These are phyloP conservation scores for Pelargonium nanum DNA, from an alignment of 345 rosid genomes.

Conservation along the genomic window DNA sequence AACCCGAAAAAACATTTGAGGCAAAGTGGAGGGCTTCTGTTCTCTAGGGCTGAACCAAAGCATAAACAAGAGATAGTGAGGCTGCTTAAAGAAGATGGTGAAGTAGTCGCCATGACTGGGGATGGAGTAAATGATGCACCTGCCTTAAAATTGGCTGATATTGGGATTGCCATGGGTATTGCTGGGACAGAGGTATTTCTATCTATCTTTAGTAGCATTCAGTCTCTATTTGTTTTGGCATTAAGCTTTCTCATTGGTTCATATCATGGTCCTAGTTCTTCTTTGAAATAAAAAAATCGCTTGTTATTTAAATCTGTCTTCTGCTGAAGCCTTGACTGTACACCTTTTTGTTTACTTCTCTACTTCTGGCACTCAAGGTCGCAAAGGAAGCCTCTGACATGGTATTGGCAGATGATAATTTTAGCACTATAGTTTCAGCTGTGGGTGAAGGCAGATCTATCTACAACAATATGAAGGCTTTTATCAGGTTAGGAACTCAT, in stretches of 20 bases:
- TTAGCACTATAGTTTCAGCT: constrained; percentile 90
- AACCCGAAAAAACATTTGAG: constrained; percentile 50
- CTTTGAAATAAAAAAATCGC: too few species aligned
- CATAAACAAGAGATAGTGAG: constrained; percentile 98
- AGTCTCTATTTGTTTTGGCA: neutral
- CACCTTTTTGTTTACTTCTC: too few species aligned
- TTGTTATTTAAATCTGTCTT: too few species aligned
- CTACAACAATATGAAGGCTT: constrained; percentile 94
- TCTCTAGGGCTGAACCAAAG: constrained; percentile 96
- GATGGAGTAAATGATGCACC: constrained; percentile 99
- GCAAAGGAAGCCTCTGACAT: constrained; percentile 98
- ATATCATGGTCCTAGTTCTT: too few species aligned
- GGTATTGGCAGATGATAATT: constrained; percentile 98
- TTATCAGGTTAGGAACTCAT: constrained; percentile 52
- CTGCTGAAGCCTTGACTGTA: too few species aligned
- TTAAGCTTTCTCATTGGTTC: too few species aligned
- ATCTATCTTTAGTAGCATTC: neutral
- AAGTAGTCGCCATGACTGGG: constrained; percentile 99
- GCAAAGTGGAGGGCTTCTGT: constrained; percentile 68
- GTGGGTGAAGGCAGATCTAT: constrained; percentile 97
- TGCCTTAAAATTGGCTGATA: constrained; percentile 92
- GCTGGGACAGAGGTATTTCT: constrained; percentile 78
- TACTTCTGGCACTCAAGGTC: constrained; percentile 36
- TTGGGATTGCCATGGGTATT: constrained; percentile 98
- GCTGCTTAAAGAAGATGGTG: constrained; percentile 93